These are phyloP conservation scores for Hericium alpestre DNA, from an alignment of 768 basidiomycete genomes.

Conservation along the genomic window DNA sequence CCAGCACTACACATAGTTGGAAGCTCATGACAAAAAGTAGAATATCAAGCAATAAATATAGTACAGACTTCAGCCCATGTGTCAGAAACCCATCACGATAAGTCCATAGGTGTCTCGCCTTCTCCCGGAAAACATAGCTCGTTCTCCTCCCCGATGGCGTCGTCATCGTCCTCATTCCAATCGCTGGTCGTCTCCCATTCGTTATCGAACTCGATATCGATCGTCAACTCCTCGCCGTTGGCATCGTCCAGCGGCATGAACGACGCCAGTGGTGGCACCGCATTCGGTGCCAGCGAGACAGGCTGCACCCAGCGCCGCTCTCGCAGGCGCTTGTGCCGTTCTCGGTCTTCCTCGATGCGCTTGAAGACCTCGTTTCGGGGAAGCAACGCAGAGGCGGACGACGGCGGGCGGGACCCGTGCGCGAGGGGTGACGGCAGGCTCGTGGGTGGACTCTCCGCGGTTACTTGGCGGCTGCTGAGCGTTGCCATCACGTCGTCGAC, in stretches of 20 bases:
- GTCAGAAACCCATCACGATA: constrained; percentile 20
- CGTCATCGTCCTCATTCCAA: constrained; percentile 85
- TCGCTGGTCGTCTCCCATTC: constrained; percentile 86
- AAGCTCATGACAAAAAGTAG: not conserved
- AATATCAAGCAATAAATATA: not conserved
- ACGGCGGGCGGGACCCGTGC: constrained; percentile 13
- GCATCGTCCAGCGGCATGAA: constrained; percentile 48
- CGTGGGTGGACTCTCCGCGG: constrained; percentile 12
- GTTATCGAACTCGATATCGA: constrained; percentile 82
- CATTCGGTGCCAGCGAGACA: constrained; percentile 39
- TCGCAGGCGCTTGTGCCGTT: constrained; percentile 83
- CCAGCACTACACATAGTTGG: not conserved
- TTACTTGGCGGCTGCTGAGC: constrained; percentile 38
- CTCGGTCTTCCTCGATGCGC: constrained; percentile 86
- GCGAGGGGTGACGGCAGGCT: constrained; percentile 12
- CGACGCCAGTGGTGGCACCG: constrained; percentile 38
- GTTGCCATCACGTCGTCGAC: constrained; percentile 59
- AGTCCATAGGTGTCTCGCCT: constrained; percentile 32
- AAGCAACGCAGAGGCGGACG: constrained; percentile 15
- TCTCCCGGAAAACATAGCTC: constrained; percentile 54
- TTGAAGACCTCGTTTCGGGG: constrained; percentile 60
- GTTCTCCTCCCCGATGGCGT: constrained; percentile 62
- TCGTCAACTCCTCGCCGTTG: constrained; percentile 46
- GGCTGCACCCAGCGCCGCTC: constrained; percentile 91
- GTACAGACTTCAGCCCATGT: not conserved